phyloP scores from a whole-genome alignment of 352 stramenopile species.

The Peronospora destructor region DNA sequence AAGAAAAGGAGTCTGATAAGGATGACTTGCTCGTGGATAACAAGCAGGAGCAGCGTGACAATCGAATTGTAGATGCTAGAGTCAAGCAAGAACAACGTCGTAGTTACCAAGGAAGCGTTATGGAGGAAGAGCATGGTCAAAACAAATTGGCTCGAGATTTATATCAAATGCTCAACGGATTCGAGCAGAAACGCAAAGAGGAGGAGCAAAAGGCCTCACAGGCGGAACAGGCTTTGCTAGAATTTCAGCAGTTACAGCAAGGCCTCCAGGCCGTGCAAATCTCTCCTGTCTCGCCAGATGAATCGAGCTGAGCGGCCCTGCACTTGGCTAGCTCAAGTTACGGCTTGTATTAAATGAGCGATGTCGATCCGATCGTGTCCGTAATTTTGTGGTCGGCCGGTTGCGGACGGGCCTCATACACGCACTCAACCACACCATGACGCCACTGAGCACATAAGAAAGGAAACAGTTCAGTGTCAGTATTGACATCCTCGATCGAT shows the following conservation, averaged over 20 bases:
- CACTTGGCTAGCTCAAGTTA: slow-evolving; percentile 4
- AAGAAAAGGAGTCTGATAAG: slow-evolving; percentile 27
- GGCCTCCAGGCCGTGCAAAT: slow-evolving; percentile 26
- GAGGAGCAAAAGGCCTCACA: slow-evolving; percentile 53
- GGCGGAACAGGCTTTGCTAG: slow-evolving; percentile 41
- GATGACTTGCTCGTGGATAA: slow-evolving; percentile 9
- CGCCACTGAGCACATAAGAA: slow-evolving; percentile 52
- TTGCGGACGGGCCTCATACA: slow-evolving; percentile 78
- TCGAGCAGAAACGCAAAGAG: slow-evolving; percentile 51
- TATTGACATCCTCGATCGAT: slow-evolving; percentile 4
- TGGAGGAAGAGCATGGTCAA: slow-evolving; percentile 5
- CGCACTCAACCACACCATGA: slow-evolving; percentile 76
- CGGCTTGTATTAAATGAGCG: slow-evolving; percentile 36
- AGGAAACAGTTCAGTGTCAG: slow-evolving; percentile 6
- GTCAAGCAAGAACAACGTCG: slow-evolving; percentile 3
- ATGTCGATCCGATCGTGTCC: slow-evolving; percentile 36
- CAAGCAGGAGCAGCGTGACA: slow-evolving; percentile 3
- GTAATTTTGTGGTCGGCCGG: slow-evolving; percentile 73
- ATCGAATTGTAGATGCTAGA: slow-evolving; percentile 1
- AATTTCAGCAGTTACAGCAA: slow-evolving; percentile 48
- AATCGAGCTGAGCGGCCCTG: neutral
- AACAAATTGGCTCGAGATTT: slow-evolving; percentile 49
- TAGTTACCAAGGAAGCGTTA: slow-evolving; percentile 6
- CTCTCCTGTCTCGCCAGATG: slow-evolving; percentile 16
- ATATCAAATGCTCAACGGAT: slow-evolving; percentile 46